Evolutionary conservation across 148 eudicot genomes (phyloP), one percentile per base, ranked within the genome.

Genomic region (Nyssa sinensis): DNA sequence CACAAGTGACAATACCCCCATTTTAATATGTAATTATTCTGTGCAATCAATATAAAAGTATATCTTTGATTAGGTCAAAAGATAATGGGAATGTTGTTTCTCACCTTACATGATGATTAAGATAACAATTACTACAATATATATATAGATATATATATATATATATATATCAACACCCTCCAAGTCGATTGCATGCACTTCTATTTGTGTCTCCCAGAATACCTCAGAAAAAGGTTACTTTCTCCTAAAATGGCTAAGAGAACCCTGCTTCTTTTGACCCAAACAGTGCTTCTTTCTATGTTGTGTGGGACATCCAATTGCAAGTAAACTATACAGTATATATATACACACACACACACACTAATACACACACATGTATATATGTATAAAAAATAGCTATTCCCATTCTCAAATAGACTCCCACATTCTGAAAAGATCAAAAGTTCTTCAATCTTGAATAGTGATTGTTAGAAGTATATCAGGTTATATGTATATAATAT

Each of bases 81-180:
- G 14, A 9, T 24, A 5, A 27, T 7, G 29, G 63, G 30, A 29
- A 62, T 62, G 65, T 29, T 62, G 13, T 62, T 62, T 19, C 19
- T n/a, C 65, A 62, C 4, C 65, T 62, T n/a, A 28, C 19, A 62
- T 62, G n/a, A n/a, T n/a, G 19, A n/a, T 28, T 28, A 29, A 29
- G 33, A 62, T 62, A 62, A 62, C 33, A 28, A 62, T 29, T 62
- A 29, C n/a, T n/a, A n/a, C n/a, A n/a, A n/a, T n/a, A n/a, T n/a
- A n/a, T n/a, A n/a, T n/a, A n/a, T n/a, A n/a, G n/a, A n/a, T 12
- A 28, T 28, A 4, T 37, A 37, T 9, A 37, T 3, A 37, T 37
- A 37, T 9, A 37, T 37, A 37, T 37, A 9, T 37, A 62, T 62
- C 7, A 28, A 10, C 65, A 14, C 34, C 65, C 19, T 29, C 63